Conservation (phyloP, 306 rosid genomes). For the Chamaecrista fasciculata region DNA sequence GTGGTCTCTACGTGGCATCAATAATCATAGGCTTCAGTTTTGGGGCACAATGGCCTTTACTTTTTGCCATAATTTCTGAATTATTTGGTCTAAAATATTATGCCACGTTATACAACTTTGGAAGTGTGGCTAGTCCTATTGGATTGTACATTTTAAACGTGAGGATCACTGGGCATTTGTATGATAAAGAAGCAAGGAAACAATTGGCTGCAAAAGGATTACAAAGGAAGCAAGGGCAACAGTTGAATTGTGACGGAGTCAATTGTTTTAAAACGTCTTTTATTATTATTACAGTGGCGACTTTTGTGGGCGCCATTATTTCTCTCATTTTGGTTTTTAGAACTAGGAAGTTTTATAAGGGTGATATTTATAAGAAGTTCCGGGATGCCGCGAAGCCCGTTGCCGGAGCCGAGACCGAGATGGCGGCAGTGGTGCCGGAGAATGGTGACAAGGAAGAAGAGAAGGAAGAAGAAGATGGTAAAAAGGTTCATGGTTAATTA, state of each 20-base stretch:
- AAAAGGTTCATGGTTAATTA: no score
- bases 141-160: slow-evolving; percentile 47
- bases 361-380: slow-evolving; percentile 45
- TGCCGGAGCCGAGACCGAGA: neutral
- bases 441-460: neutral
- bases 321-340: slow-evolving; percentile 45
- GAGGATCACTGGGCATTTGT: slow-evolving; percentile 41
- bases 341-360: slow-evolving; percentile 45
- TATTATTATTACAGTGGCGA: slow-evolving; percentile 35
- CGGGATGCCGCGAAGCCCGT: neutral
- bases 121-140: slow-evolving; percentile 66
- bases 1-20: slow-evolving; percentile 55
- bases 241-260: slow-evolving; percentile 41
- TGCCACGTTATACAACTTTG: slow-evolving; percentile 75
- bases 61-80: slow-evolving; percentile 82
- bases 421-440: neutral
- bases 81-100: slow-evolving; percentile 76
- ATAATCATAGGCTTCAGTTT: slow-evolving; percentile 66
- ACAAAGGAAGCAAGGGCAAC: neutral
- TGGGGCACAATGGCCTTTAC: slow-evolving; percentile 84
- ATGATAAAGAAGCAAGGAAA: slow-evolving; percentile 42
- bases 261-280: slow-evolving; percentile 43
- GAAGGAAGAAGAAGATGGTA: no score
- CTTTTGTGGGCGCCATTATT: slow-evolving; percentile 40
- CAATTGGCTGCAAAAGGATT: slow-evolving; percentile 30